Evolutionary conservation across 768 basidiomycete genomes (phyloP), one percentile per base, ranked within the genome.

Genomic region (Lactarius akahatsu): DNA sequence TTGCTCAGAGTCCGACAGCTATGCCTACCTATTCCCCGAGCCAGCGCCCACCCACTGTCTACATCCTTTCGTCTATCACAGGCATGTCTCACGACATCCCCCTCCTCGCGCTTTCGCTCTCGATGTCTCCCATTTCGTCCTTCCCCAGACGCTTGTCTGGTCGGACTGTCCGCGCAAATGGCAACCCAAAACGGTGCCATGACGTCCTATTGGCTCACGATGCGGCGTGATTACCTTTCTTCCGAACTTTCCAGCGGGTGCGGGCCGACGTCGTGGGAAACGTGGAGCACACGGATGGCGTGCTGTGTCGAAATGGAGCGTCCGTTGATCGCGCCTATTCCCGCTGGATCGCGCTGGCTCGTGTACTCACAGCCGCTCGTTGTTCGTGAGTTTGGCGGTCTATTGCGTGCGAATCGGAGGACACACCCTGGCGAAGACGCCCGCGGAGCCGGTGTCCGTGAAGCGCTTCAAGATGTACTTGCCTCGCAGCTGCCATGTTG

Each of bases 261-360:
- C 23, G 50, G 26, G 2, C 66, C 62, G 11, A 63, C 58, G 4
- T 18, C 66, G 2, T 67, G 66, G 66, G 58, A 67, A 45, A 26
- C 23, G 20, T 67, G 66, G 66, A 60, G 62, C 43, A 23, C 2
- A 20, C 54, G 36, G 20, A 40, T 52, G 7, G 61, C 62, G 1
- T 60, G 62, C 23, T 67, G 62, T 30, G 23, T 67, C 57, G 66
- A 67, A 41, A 63, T 67, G 13, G 62, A 67, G 38, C 62, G 41
- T 38, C n/a, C 32, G 4, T 38, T 47, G 2, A 52, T 28, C 0
- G 52, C 66, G 15, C 66, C 66, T 13, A 63, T 23, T 36, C 62
- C 66, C 2, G 66, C 66, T 1, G 66, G 66, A 38, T 34, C 57
- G 28, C 66, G 66, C 20, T 67, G 66, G 66, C 62, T 67, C 11